Evolutionary conservation across 129 eudicot species (phyloP).

Genomic region (Ambrosia artemisiifolia): DNA sequence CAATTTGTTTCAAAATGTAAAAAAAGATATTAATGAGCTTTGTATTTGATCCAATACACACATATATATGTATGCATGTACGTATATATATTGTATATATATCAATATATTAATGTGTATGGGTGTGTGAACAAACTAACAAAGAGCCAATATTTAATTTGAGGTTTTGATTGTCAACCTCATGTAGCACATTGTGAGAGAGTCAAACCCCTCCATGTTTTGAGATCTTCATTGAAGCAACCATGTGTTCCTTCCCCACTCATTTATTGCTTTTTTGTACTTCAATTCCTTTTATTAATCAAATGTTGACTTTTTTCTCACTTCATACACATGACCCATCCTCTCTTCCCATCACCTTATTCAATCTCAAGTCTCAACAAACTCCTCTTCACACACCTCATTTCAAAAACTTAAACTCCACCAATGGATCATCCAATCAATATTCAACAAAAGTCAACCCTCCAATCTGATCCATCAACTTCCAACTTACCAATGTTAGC

Average conservation of each 20-base stretch:
- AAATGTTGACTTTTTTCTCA: constrained; percentile 31
- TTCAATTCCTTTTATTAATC: constrained; percentile 23
- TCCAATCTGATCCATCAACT: constrained; percentile 35
- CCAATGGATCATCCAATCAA: constrained; percentile 40
- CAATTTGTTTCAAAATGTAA: too few relatives aligned
- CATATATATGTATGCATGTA: too few relatives aligned
- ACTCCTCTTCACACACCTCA: constrained; percentile 16
- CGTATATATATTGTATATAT: too few relatives aligned
- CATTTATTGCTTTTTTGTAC: constrained; percentile 50
- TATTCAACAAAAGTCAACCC: constrained; percentile 30
- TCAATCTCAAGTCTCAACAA: background rate
- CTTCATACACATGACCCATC: constrained; percentile 31
- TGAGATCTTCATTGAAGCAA: constrained; percentile 37
- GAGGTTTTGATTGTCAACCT: constrained; percentile 20
- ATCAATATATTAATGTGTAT: too few relatives aligned
- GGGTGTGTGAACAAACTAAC: too few relatives aligned
- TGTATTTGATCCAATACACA: too few relatives aligned
- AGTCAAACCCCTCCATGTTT: constrained; percentile 42
- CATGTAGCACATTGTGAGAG: constrained; percentile 15
- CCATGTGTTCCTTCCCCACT: constrained; percentile 44
- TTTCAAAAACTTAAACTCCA: background rate
- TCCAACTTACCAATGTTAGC: constrained; percentile 67
- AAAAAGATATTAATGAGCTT: too few relatives aligned
- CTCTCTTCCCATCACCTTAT: constrained; percentile 22
- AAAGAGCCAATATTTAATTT: background rate